These are phyloP conservation scores for Epichloe scottii DNA, from an alignment of 2,329 filamentous ascomycete species.

Conservation along the genomic window DNA sequence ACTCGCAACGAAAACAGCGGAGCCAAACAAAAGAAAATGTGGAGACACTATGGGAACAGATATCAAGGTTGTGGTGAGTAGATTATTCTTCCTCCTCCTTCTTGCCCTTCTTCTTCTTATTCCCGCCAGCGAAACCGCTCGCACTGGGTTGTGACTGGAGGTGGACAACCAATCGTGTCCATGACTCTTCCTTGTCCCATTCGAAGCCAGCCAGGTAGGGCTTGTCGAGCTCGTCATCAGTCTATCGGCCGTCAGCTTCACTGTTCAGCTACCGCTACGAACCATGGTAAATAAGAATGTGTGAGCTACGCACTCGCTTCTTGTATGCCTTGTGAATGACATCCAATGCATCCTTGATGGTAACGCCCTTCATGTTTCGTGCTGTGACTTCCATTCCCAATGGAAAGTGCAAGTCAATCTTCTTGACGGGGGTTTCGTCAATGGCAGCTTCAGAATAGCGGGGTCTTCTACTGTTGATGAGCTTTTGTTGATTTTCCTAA, in stretches of 20 bases:
- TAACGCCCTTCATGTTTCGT: conserved; percentile 86
- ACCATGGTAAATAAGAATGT: background rate
- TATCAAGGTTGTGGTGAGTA: conserved; percentile 15
- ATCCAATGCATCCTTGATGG: conserved; percentile 91
- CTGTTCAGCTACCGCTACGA: background rate
- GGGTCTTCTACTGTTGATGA: conserved; percentile 68
- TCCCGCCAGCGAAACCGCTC: conserved; percentile 29
- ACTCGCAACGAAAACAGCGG: conserved; percentile 27
- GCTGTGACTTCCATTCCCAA: conserved; percentile 78
- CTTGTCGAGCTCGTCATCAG: conserved; percentile 79
- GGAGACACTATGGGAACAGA: conserved; percentile 29
- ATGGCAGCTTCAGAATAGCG: conserved; percentile 66
- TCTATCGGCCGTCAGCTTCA: conserved; percentile 33
- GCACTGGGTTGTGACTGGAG: conserved; percentile 58
- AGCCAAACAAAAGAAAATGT: conserved; percentile 23
- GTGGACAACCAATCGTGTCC: conserved; percentile 77
- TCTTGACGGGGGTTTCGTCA: conserved; percentile 81
- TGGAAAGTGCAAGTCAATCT: conserved; percentile 86
- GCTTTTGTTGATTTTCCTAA: conserved; percentile 89
- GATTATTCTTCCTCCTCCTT: conserved; percentile 40
- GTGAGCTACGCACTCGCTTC: conserved; percentile 63
- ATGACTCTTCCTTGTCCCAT: conserved; percentile 89
- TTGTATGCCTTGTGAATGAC: conserved; percentile 94
- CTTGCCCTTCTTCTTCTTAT: conserved; percentile 62
- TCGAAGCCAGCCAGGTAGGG: conserved; percentile 90